Percentiles rank a stretch among this genome's conserved stretches.
Conservation (phyloP, 495 filamentous ascomycete genomes). For the Tuber calosporum region DNA sequence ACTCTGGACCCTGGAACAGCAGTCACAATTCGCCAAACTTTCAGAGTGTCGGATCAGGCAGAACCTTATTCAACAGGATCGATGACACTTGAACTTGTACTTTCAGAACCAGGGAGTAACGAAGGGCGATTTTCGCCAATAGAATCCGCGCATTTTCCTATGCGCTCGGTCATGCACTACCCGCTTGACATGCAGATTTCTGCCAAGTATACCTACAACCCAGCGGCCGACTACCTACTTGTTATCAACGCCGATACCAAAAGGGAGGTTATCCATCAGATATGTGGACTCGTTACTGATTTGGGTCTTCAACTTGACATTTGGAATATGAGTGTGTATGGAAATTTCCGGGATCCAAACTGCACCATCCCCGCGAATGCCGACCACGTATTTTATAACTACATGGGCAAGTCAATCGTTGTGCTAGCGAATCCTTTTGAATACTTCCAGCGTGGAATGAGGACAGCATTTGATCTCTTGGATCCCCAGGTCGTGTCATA, state of each 20-base stretch:
- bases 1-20: slow-evolving; percentile 11
- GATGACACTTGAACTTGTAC: slow-evolving; percentile 21
- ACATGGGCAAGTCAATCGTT: slow-evolving; percentile 29
- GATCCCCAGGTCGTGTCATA: slow-evolving; percentile 26
- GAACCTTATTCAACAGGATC: slow-evolving; percentile 23
- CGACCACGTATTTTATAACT: slow-evolving; percentile 22
- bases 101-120: slow-evolving; percentile 25
- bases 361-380: slow-evolving; percentile 7
- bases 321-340: slow-evolving; percentile 36
- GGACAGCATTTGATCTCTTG: slow-evolving; percentile 23
- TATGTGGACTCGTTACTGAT: slow-evolving; percentile 17
- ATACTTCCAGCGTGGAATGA: slow-evolving; percentile 28
- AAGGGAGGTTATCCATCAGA: slow-evolving; percentile 16
- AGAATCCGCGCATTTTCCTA: slow-evolving; percentile 5
- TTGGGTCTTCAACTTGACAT: slow-evolving; percentile 22
- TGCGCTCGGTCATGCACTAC: slow-evolving; percentile 28
- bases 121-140: slow-evolving; percentile 13
- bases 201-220: slow-evolving; percentile 24
- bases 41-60: slow-evolving; percentile 25
- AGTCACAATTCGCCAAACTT: slow-evolving; percentile 15
- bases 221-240: slow-evolving; percentile 17
- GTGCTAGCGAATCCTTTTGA: slow-evolving; percentile 31
- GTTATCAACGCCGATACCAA: slow-evolving; percentile 32
- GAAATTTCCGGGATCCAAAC: slow-evolving; percentile 22
- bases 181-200: slow-evolving; percentile 28